Conservation (phyloP, 805 yeast genomes). For the Metschnikowia colocasiae region DNA sequence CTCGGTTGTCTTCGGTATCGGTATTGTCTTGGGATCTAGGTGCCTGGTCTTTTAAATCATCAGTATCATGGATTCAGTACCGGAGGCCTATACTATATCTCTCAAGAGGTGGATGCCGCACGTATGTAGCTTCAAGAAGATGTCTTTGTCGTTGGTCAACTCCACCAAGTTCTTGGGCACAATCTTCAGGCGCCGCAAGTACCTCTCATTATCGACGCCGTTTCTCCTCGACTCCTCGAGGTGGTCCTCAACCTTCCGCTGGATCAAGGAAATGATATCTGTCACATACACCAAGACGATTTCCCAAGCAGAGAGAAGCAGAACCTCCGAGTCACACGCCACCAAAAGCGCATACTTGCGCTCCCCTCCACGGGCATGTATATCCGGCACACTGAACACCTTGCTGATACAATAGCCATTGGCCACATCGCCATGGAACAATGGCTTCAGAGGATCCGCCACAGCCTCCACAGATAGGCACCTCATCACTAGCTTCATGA, state of each 20-base stretch:
- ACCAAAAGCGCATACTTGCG: conserved; percentile 61
- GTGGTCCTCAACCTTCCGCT: conserved; percentile 17
- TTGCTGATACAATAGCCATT: conserved; percentile 59
- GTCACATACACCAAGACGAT: conserved; percentile 38
- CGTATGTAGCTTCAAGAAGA: conserved; percentile 57
- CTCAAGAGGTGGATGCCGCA: conserved; percentile 53
- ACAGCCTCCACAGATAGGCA: conserved; percentile 65
- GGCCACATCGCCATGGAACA: conserved; percentile 58
- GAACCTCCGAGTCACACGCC: conserved; percentile 51
- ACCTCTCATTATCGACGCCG: conserved; percentile 44
- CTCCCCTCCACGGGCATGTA: conserved; percentile 70
- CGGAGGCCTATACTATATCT: conserved; percentile 7
- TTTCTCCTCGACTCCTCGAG: conserved; percentile 11
- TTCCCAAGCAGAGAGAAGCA: conserved; percentile 54
- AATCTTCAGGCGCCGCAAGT: conserved; percentile 53
- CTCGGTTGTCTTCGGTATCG: too few relatives aligned
- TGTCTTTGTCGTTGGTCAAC: conserved; percentile 49
- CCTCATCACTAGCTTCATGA: conserved; percentile 59
- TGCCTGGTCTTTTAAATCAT: too few relatives aligned
- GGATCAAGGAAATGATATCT: conserved; percentile 22
- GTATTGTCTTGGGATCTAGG: too few relatives aligned
- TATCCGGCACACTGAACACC: conserved; percentile 60
- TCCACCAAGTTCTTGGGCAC: conserved; percentile 55
- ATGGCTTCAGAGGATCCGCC: conserved; percentile 54
- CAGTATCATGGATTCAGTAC: too few relatives aligned